Conservation (phyloP, 2,329 filamentous ascomycete genomes). For the Sclerotinia spermophila region DNA sequence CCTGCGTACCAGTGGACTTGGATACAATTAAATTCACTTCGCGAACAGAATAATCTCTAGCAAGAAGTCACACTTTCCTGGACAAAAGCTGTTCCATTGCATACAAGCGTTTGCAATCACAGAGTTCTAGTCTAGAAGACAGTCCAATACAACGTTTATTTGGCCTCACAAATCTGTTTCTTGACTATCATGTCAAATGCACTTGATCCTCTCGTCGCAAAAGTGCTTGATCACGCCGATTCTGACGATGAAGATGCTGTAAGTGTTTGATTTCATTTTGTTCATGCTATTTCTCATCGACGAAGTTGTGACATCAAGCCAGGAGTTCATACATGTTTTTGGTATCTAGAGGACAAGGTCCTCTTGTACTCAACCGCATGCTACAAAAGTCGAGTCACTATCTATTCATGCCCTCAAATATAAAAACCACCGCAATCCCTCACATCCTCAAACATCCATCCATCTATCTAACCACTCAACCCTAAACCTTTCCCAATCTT, state of each 20-base stretch:
- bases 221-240: constrained; percentile 44
- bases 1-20: not conserved
- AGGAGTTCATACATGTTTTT: not conserved
- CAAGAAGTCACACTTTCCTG: not conserved
- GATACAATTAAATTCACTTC: not conserved
- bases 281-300: not conserved
- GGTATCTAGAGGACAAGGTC: not conserved
- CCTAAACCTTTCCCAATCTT: not conserved
- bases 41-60: not conserved
- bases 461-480: not conserved
- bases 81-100: not conserved
- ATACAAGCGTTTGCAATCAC: constrained; percentile 9
- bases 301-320: not conserved
- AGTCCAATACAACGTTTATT: not conserved
- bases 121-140: not conserved
- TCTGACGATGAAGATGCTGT: constrained; percentile 53
- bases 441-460: not conserved
- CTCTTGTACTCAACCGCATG: not conserved
- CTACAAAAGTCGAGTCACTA: not conserved
- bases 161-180: not conserved
- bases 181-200: constrained; percentile 12
- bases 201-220: constrained; percentile 49
- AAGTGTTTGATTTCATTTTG: not conserved
- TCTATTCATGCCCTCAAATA: not conserved
- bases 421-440: not conserved